Conservation (phyloP, 1,284 basidiomycete genomes). For the Xanthoconium separans region DNA sequence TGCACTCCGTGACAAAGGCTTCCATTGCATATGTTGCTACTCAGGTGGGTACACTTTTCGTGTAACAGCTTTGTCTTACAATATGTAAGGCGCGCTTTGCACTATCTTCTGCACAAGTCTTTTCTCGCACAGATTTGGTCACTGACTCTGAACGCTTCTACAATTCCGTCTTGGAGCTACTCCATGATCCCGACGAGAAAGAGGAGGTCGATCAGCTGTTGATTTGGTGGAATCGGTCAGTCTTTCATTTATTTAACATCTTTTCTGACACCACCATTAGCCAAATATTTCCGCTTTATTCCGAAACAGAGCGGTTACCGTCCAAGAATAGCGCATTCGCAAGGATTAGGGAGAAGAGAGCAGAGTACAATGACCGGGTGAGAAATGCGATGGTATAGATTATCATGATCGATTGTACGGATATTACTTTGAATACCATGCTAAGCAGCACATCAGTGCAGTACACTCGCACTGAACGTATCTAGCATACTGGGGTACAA, state of each 20-base stretch:
- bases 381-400: no score
- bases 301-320: background rate
- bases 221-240: background rate
- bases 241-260: no score
- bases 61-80: no score
- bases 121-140: background rate
- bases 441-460: no score
- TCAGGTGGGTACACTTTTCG: background rate
- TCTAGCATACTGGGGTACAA: no score
- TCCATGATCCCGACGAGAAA: background rate
- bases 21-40: background rate
- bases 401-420: no score
- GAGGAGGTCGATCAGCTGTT: background rate
- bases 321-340: background rate
- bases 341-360: no score
- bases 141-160: background rate
- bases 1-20: background rate
- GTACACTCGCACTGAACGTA: no score
- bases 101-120: background rate
- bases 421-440: no score
- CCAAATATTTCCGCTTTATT: background rate
- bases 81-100: no score
- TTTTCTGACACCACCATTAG: no score
- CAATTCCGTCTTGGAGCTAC: background rate
- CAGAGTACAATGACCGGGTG: no score